Percentiles rank a stretch among this genome's conserved stretches.
phyloP scores from a whole-genome alignment of 306 rosid genomes.

The Quillaja saponaria region DNA sequence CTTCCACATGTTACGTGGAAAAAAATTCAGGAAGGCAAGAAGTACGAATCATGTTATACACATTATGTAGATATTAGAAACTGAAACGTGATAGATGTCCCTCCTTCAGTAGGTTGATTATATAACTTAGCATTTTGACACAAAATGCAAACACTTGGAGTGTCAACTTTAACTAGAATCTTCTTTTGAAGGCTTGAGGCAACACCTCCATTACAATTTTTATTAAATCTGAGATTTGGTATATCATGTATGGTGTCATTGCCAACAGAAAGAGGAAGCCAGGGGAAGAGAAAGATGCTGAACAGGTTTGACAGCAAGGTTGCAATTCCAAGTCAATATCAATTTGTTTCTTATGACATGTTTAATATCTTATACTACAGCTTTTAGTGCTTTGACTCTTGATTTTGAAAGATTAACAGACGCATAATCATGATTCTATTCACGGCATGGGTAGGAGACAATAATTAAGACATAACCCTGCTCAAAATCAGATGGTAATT shows the following conservation, averaged over 20 bases:
- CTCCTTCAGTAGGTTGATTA: too few species aligned
- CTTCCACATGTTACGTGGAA: not conserved
- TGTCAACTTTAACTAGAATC: too few species aligned
- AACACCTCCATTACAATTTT: too few species aligned
- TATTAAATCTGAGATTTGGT: too few species aligned
- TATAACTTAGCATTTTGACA: too few species aligned
- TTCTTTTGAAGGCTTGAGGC: too few species aligned
- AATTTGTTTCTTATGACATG: not conserved
- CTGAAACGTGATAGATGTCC: not conserved
- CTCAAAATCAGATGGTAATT: not conserved
- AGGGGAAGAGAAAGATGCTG: not conserved
- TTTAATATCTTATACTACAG: not conserved
- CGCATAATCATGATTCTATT: conserved; percentile 12
- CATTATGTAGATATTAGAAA: not conserved
- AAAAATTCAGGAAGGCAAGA: not conserved
- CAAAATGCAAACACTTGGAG: too few species aligned
- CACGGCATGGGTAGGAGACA: not conserved
- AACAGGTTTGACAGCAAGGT: too few species aligned
- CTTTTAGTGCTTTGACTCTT: not conserved
- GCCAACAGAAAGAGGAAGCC: not conserved
- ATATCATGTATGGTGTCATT: too few species aligned
- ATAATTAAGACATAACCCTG: conserved; percentile 3
- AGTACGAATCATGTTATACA: not conserved
- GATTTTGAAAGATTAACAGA: conserved; percentile 13
- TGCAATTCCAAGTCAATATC: too few species aligned